Evolutionary conservation across 2,329 filamentous ascomycete species (phyloP).

Genomic region (Fusarium nurragi): DNA sequence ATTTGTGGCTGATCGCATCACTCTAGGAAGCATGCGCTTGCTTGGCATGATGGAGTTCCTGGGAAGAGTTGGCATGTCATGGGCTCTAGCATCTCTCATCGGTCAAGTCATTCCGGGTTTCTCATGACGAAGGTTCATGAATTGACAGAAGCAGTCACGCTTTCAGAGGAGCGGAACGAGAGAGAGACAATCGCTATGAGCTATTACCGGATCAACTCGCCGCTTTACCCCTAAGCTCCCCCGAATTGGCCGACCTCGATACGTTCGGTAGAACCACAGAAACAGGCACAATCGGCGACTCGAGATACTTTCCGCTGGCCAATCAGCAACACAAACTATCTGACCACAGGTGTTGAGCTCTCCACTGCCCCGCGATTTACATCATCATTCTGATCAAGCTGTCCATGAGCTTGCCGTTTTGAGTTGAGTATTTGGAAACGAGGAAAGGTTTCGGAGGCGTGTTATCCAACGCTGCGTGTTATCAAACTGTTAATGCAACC

Average conservation of each 20-base stretch:
- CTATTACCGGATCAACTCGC: neutral
- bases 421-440: neutral
- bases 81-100: conserved; percentile 42
- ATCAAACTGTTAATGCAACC: neutral
- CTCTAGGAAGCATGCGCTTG: conserved; percentile 49
- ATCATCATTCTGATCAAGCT: conserved; percentile 14
- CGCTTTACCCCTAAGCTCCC: neutral
- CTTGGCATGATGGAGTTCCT: conserved; percentile 47
- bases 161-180: neutral
- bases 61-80: conserved; percentile 48
- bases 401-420: neutral
- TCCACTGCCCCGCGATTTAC: conserved; percentile 36
- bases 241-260: neutral
- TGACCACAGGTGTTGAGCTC: conserved; percentile 10
- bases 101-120: conserved; percentile 2
- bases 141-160: neutral
- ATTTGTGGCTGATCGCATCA: conserved; percentile 56
- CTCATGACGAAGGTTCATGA: conserved; percentile 10
- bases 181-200: neutral
- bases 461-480: neutral
- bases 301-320: conserved; percentile 3
- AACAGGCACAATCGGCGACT: conserved; percentile 23
- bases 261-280: conserved; percentile 3
- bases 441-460: neutral
- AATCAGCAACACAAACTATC: conserved; percentile 20